These are phyloP conservation scores for Phyllosticta citribraziliensis DNA, from an alignment of 2,329 filamentous ascomycete genomes.

Conservation along the genomic window DNA sequence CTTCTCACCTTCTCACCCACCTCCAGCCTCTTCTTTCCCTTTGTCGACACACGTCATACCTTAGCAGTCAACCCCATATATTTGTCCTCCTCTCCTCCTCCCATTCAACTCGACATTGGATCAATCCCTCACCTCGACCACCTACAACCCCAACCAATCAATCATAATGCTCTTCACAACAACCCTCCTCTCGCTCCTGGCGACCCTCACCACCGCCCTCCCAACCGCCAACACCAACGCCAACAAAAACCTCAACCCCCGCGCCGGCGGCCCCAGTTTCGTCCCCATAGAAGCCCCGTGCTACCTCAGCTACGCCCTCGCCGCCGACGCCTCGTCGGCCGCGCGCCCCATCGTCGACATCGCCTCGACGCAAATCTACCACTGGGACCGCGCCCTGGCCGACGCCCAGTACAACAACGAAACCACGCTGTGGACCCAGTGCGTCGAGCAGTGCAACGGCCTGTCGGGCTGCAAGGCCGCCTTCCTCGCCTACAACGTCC, in stretches of 20 bases:
- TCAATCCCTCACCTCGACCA: not conserved
- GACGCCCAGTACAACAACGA: slow-evolving; percentile 5
- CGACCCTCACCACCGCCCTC: not conserved
- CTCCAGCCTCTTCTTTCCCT: not conserved
- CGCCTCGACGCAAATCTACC: slow-evolving; percentile 1
- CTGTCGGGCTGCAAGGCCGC: not conserved
- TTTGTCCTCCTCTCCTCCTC: too few relatives aligned
- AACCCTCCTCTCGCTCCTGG: not conserved
- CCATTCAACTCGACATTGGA: not conserved
- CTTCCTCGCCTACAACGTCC: slow-evolving; percentile 9
- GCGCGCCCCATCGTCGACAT: slow-evolving; percentile 18
- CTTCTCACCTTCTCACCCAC: not conserved
- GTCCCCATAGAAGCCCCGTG: slow-evolving; percentile 1
- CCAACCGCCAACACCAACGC: not conserved
- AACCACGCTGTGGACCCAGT: slow-evolving; percentile 2
- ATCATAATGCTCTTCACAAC: not conserved
- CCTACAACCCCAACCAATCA: not conserved
- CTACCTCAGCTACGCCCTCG: not conserved
- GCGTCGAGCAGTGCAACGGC: slow-evolving; percentile 8
- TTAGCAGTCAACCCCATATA: not conserved
- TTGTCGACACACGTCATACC: not conserved
- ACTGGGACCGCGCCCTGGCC: slow-evolving; percentile 2
- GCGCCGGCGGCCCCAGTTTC: slow-evolving; percentile 8
- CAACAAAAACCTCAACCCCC: not conserved
- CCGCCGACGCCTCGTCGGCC: slow-evolving; percentile 4